Base-by-base conservation (phyloP, 306 rosid species). In the Trifolium subterraneum region DNA sequence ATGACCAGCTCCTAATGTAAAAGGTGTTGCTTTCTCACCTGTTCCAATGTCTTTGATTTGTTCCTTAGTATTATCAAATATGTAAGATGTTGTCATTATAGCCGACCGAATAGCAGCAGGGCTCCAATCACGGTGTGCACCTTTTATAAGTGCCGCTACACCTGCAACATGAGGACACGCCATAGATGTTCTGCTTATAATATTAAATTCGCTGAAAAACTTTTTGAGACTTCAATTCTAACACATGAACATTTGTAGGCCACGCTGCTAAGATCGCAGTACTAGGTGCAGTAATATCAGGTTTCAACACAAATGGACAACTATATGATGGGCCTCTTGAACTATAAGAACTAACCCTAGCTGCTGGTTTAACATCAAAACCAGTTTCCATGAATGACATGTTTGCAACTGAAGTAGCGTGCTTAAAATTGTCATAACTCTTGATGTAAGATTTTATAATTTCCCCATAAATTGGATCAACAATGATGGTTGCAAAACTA, bases 151-250 rank as follows among this genome's bases (percentile, higher is more conserved):
- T 0, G 93, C 93, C 0, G 89, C 97, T 7, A 89, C 71, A 0
- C 97, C 98, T 0, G 97, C 84, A 13, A 88, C 84, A 13, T 93
- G 97, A 0, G 96, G 97, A 71, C 97, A 90, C 1, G 98, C 20
- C 98, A 93, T 93, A 13, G 97, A 93, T 70, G 98, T 93, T 1
- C 98, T 93, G 0, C 89, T 77, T 51, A 86, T 2, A 16, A 89
- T 39, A 58, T 82, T 84, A 79, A 83, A 90, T 2, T 79, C 25
- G 25, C 48, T 74, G 35, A 18, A 88, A 35, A 84, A 12, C 0
- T 1, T 6, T n/a, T 0, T 0, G 2, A 36, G 76, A 11, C 10
- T 62, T 61, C 0, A 63, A 23, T 0, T 0, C 0, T 0, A 25
- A 47, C 0, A 18, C 81, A 0, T 86, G 35, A 64, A 36, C 4